Conservation (phyloP, 1,284 basidiomycete species). For the Anthracocystis walkeri region DNA sequence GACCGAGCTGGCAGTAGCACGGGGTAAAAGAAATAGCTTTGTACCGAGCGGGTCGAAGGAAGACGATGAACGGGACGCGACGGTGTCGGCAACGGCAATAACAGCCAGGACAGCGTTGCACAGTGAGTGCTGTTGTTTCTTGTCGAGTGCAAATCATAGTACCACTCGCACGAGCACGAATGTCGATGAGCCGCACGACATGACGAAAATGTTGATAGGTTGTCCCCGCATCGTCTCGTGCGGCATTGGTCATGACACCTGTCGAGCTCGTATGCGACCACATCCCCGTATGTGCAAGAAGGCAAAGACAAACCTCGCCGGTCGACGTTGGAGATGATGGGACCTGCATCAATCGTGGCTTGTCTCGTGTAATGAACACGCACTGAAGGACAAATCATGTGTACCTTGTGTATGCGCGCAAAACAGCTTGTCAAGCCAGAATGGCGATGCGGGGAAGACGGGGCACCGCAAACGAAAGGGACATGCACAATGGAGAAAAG, state of each 20-base stretch:
- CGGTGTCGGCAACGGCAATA: neutral
- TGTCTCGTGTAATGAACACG: neutral
- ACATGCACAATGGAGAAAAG: constrained; percentile 4
- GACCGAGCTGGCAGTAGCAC: neutral
- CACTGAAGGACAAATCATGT: neutral
- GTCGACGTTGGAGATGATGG: neutral
- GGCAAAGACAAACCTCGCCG: neutral
- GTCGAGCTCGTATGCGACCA: neutral
- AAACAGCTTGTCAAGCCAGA: neutral
- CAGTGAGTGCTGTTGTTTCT: too few relatives aligned
- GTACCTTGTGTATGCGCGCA: neutral
- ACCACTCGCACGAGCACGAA: neutral
- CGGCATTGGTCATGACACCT: neutral
- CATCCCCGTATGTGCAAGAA: neutral
- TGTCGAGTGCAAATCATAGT: neutral
- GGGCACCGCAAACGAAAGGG: constrained; percentile 9
- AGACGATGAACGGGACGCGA: neutral
- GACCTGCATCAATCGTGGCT: constrained; percentile 6
- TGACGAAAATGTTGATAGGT: too few relatives aligned
- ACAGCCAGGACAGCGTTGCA: too few relatives aligned
- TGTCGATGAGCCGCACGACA: neutral
- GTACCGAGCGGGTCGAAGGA: neutral
- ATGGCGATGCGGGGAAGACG: constrained; percentile 6
- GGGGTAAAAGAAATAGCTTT: neutral
- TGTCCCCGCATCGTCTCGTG: neutral